Evolutionary conservation across 2,329 filamentous ascomycete species (phyloP).

Genomic region (Claviceps arundinis): DNA sequence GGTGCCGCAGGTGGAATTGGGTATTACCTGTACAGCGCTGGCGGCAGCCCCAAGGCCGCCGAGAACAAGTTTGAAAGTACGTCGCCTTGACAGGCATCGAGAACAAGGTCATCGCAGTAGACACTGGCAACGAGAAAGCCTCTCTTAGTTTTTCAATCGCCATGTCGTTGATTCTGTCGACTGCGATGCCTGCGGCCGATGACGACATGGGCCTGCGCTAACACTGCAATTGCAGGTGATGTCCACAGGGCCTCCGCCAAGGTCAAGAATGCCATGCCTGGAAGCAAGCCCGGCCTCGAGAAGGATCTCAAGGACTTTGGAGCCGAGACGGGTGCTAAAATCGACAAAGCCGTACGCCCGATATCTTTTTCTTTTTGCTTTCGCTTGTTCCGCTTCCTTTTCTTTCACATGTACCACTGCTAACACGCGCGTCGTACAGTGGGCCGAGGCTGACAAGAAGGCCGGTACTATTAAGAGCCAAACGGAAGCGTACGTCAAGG

Average conservation of each 20-base stretch:
- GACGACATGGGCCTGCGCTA: neutral
- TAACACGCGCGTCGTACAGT: slow-evolving; percentile 9
- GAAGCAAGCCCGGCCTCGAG: slow-evolving; percentile 47
- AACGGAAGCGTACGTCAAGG: slow-evolving; percentile 45
- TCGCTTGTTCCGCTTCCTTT: neutral
- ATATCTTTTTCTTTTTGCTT: neutral
- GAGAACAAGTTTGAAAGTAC: slow-evolving; percentile 75
- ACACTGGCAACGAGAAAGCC: neutral
- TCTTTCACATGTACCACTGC: neutral
- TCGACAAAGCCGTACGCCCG: slow-evolving; percentile 54
- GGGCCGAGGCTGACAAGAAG: slow-evolving; percentile 48
- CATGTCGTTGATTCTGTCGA: neutral
- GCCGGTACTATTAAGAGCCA: slow-evolving; percentile 47
- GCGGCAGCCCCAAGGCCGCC: slow-evolving; percentile 69
- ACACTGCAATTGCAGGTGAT: slow-evolving; percentile 49
- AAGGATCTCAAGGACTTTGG: slow-evolving; percentile 42
- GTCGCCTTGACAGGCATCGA: neutral
- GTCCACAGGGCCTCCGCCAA: slow-evolving; percentile 54
- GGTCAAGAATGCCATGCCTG: slow-evolving; percentile 52
- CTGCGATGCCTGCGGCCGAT: neutral
- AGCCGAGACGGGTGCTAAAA: slow-evolving; percentile 43
- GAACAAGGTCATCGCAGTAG: neutral
- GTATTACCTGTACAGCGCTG: slow-evolving; percentile 86
- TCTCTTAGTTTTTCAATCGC: no score
- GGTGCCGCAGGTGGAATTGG: slow-evolving; percentile 55